These are phyloP conservation scores for Apiospora arundinis DNA, from an alignment of 2,329 filamentous ascomycete genomes.

Conservation along the genomic window DNA sequence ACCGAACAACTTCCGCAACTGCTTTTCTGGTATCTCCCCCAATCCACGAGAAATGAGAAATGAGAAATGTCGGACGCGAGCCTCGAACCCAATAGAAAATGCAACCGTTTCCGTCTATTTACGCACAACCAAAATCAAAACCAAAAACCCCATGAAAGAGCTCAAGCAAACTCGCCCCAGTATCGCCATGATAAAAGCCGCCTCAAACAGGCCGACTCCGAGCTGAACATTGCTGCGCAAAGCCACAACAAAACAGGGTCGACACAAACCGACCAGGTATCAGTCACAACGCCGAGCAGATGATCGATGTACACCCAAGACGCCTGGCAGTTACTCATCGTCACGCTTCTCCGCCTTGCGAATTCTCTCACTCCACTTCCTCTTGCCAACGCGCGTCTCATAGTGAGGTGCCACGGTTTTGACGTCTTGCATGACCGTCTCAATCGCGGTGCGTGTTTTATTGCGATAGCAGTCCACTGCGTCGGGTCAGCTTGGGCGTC, in stretches of 20 bases:
- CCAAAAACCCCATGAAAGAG: neutral
- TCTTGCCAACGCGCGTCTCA: constrained; percentile 87
- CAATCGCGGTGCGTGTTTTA: constrained; percentile 84
- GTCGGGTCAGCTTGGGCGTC: neutral
- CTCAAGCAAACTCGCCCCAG: neutral
- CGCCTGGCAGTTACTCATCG: constrained; percentile 32
- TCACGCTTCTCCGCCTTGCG: constrained; percentile 45
- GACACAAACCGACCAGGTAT: constrained; percentile 14
- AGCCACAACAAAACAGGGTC: constrained; percentile 16
- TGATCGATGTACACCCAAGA: constrained; percentile 8
- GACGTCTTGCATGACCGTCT: constrained; percentile 78
- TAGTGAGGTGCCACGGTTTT: constrained; percentile 80
- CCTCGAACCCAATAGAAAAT: neutral
- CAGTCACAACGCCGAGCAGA: constrained; percentile 18
- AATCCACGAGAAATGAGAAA: constrained; percentile 1
- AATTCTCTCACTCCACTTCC: constrained; percentile 70
- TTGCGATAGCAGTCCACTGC: constrained; percentile 77
- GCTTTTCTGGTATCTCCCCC: constrained; percentile 18
- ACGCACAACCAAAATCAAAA: neutral
- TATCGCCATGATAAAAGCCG: neutral
- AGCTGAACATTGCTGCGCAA: neutral
- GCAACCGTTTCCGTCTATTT: constrained; percentile 17
- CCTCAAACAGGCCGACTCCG: neutral
- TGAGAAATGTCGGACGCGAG: constrained; percentile 11
- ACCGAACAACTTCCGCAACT: constrained; percentile 10